Evolutionary conservation across 192 early-diverging fungal genomes (phyloP).

Genomic region (Coemansia sp.): DNA sequence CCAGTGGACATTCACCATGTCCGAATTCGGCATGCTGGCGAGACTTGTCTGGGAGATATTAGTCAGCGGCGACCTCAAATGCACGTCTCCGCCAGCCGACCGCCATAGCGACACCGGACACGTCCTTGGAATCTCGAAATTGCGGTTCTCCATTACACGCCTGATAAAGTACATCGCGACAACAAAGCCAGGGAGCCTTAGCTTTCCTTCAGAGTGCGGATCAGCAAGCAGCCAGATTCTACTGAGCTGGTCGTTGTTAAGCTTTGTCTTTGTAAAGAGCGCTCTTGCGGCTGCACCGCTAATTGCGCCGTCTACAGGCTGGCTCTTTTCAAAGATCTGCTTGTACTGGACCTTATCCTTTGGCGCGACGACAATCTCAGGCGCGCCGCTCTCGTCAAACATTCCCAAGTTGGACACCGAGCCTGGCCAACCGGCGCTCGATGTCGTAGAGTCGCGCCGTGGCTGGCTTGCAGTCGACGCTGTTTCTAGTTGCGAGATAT

Average conservation of each 20-base stretch:
- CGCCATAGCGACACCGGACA: slow-evolving; percentile 67
- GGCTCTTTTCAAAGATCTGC: slow-evolving; percentile 60
- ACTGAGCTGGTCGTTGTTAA: slow-evolving; percentile 71
- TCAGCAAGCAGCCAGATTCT: slow-evolving; percentile 88
- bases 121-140: slow-evolving; percentile 63
- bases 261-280: slow-evolving; percentile 78
- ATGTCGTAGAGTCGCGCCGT: slow-evolving; percentile 41
- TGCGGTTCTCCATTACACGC: slow-evolving; percentile 71
- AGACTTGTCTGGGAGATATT: slow-evolving; percentile 36
- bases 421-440: slow-evolving; percentile 44
- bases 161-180: slow-evolving; percentile 90
- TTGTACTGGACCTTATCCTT: slow-evolving; percentile 64
- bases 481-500: slow-evolving; percentile 11
- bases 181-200: slow-evolving; percentile 81
- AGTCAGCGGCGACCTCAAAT: slow-evolving; percentile 22
- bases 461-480: slow-evolving; percentile 4
- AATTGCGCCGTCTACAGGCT: slow-evolving; percentile 58
- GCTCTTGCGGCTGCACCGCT: slow-evolving; percentile 70
- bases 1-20: slow-evolving; percentile 58
- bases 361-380: slow-evolving; percentile 22
- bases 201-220: slow-evolving; percentile 62
- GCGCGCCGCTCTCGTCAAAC: slow-evolving; percentile 11
- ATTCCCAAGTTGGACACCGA: neutral
- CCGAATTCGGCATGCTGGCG: slow-evolving; percentile 29
- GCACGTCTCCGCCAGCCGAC: slow-evolving; percentile 53